Evolutionary conservation across 2,329 filamentous ascomycete species (phyloP), one percentile per base, ranked within the genome.

Genomic region (Arthrobotrys sinensis): DNA sequence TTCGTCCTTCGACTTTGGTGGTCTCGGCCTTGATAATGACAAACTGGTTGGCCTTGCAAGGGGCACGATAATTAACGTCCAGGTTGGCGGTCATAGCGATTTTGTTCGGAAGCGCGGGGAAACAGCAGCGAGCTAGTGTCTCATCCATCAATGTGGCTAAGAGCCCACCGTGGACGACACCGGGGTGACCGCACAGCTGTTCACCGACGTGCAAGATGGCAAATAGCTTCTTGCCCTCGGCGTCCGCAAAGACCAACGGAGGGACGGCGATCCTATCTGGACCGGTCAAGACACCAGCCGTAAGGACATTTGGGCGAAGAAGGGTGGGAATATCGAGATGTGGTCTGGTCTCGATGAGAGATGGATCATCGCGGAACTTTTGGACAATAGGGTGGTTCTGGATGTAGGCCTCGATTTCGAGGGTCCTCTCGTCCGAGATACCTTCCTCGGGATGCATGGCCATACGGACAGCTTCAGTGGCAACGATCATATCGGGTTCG

Each of bases 141-240:
- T 98, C 95, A 83, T 98, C 95, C 66, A 98, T 86, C 83, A 98
- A 88, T 11, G 95, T 97, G n/a, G 95, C 95, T 71, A 98, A 86
- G 80, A 97, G 86, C 0, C 95, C 95, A 63, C 95, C 95, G 84
- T 98, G 96, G 5, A 97, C 89, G 79, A 98, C 93, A 1, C 92
- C 93, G 4, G 93, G 92, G 84, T 98, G 94, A 1, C 95, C 95
- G 83, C 93, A 97, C 46, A 98, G 86, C 81, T 93, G 90, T 1
- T 88, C 85, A 1, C 95, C 95, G 0, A 97, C 87, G 83, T 94
- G 94, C 66, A 91, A 88, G 48, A 98, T 88, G 12, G 90, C 89
- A 4, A 94, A 89, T 68, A 93, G 86, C 62, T 87, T 88, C 85
- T 90, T 91, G 66, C 93, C 92, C 32, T 87, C 89, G 21, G 89